Evolutionary conservation across 768 basidiomycete species (phyloP).

Genomic region (Russula vinacea): DNA sequence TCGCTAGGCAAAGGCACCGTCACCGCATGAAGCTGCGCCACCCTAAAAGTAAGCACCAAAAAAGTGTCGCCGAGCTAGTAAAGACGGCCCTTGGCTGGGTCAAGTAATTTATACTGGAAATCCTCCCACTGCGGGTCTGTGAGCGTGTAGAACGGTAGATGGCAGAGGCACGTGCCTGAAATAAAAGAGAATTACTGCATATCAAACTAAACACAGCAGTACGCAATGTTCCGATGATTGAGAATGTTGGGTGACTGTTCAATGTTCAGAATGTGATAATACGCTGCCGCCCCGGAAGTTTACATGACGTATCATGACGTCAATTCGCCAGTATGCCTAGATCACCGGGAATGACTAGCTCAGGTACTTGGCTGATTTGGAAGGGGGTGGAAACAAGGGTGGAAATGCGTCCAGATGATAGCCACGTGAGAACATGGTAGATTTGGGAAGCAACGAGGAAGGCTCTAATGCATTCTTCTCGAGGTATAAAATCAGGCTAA

Average conservation of each 20-base stretch:
- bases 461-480: not conserved
- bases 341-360: not conserved
- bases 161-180: too few relatives aligned
- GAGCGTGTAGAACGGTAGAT: too few relatives aligned
- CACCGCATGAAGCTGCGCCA: too few relatives aligned
- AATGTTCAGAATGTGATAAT: not conserved
- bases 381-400: not conserved
- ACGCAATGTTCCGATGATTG: not conserved
- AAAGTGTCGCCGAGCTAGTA: too few relatives aligned
- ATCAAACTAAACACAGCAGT: too few relatives aligned
- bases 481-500: not conserved
- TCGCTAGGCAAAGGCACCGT: too few relatives aligned
- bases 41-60: too few relatives aligned
- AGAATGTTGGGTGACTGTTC: too few relatives aligned
- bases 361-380: not conserved
- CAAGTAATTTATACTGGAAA: too few relatives aligned
- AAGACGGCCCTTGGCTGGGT: too few relatives aligned
- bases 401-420: not conserved
- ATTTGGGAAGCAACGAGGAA: not conserved
- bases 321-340: not conserved
- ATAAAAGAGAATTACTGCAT: too few relatives aligned
- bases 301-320: constrained; percentile 8
- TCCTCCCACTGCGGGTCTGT: too few relatives aligned
- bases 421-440: not conserved
- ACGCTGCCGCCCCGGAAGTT: constrained; percentile 5